Base-by-base conservation (phyloP, 1,284 basidiomycete genomes). In the Golubevia sp. region DNA sequence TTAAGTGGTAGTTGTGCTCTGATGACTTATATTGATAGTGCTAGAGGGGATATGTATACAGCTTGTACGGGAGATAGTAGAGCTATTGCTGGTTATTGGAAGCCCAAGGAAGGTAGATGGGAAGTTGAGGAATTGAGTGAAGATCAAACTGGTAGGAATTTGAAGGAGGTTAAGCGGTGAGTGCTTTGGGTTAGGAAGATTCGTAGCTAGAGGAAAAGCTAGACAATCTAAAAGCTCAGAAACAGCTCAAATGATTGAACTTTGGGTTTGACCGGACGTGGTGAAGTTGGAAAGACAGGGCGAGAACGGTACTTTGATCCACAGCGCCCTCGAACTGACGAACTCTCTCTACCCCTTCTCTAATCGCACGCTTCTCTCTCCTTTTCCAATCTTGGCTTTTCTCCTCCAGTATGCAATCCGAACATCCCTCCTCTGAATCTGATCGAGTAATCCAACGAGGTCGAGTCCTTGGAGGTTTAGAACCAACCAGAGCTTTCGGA, bases 61-160 rank as follows among this genome's bases (percentile, higher is more conserved):
- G 96, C 97, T 1, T 91, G 91, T 71, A 91, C 94, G 4, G 97
- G 97, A 1, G 97, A 99, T 83, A 92, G 92, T 76, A 89, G 97
- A 52, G 97, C 97, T 8, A 93, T 99, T 2, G 95, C 96, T 13
- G 97, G 97, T 26, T 89, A 93, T 64, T 96, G 93, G 91, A 74
- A 82, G 56, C 70, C 72, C 52, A 68, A 73, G 13, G 84, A 72
- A 0, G 73, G 81, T 34, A 85, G 85, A 64, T 98, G 95, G 95
- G 88, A 90, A 59, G 91, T 94, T 21, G 94, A 97, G 82, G 92
- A 93, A 21, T 87, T 99, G 64, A 92, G 89, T 38, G 92, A 97
- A 79, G 97, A 99, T 82, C 95, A 98, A 86, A 98, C 94, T 8
- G 96, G 94, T 26, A 88, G 92, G 65, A 98, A 96, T 82, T 90